Evolutionary conservation across 2,329 filamentous ascomycete species (phyloP).

Genomic region (Fusarium hainanense): DNA sequence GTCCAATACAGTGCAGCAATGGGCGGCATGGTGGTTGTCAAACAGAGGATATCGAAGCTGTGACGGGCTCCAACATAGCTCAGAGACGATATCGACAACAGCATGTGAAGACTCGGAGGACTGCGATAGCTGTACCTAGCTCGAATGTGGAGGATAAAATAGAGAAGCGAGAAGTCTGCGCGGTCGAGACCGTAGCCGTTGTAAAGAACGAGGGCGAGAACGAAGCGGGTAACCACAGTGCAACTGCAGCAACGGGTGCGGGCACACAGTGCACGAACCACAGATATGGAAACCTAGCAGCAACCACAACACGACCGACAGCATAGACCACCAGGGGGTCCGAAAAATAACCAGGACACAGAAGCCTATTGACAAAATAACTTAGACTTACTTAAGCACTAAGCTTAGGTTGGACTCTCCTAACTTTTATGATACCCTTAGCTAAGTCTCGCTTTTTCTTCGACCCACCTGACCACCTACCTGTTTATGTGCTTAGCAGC

Average conservation of each 20-base stretch:
- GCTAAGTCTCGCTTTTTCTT: no score
- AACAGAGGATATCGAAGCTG: neutral
- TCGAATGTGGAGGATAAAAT: constrained; percentile 16
- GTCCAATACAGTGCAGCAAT: neutral
- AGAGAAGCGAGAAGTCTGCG: constrained; percentile 15
- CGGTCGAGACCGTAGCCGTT: constrained; percentile 25
- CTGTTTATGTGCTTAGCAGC: neutral
- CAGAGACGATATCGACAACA: neutral
- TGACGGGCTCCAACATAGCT: neutral
- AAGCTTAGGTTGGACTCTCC: no score
- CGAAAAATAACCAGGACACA: no score
- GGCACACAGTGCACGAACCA: constrained; percentile 20
- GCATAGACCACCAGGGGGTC: neutral
- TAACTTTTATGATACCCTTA: no score
- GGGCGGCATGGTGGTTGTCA: neutral
- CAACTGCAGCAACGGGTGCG: neutral
- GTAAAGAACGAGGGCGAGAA: constrained; percentile 23
- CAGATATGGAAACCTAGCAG: constrained; percentile 1
- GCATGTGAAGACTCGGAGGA: neutral
- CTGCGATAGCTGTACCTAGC: neutral
- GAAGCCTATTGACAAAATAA: no score
- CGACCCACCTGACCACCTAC: neutral
- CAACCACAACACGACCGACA: neutral
- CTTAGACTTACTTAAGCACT: no score
- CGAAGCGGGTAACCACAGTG: constrained; percentile 25